Evolutionary conservation across 371 early-diverging fungal genomes (phyloP).

Genomic region (Nosema muscidifuracis): DNA sequence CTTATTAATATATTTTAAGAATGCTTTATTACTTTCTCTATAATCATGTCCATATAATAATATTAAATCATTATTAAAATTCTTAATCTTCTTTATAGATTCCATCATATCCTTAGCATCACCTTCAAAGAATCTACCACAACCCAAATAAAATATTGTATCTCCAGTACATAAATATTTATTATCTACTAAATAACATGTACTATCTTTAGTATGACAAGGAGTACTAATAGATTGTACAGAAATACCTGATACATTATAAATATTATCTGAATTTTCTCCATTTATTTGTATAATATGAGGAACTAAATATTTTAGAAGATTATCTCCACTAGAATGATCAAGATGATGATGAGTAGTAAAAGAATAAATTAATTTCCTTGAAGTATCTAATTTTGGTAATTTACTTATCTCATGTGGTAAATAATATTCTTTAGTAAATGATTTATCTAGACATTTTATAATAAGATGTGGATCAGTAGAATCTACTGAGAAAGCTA

Average conservation of each 20-base stretch:
- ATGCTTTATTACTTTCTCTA: slow-evolving; percentile 42
- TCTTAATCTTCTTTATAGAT: slow-evolving; percentile 32
- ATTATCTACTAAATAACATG: slow-evolving; percentile 42
- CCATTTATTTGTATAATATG: slow-evolving; percentile 8
- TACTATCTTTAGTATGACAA: slow-evolving; percentile 59
- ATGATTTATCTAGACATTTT: slow-evolving; percentile 12
- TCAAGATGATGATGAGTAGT: slow-evolving; percentile 63
- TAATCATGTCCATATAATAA: slow-evolving; percentile 63
- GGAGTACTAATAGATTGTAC: slow-evolving; percentile 53
- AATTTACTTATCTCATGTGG: slow-evolving; percentile 12
- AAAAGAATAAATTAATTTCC: slow-evolving; percentile 40
- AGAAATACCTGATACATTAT: slow-evolving; percentile 5
- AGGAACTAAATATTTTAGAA: slow-evolving; percentile 37
- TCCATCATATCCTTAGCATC: slow-evolving; percentile 51
- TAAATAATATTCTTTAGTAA: slow-evolving; percentile 31
- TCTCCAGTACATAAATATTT: slow-evolving; percentile 57
- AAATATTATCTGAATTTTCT: slow-evolving; percentile 3
- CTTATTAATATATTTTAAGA: slow-evolving; percentile 18
- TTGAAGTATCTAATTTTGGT: background rate
- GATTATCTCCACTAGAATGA: slow-evolving; percentile 54
- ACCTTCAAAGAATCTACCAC: slow-evolving; percentile 62
- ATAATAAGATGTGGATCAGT: slow-evolving; percentile 20
- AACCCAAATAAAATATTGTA: slow-evolving; percentile 61
- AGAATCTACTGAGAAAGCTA: slow-evolving; percentile 47
- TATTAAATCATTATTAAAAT: slow-evolving; percentile 24